Percentiles rank a stretch among this genome's conserved stretches.
Conservation (phyloP, 2,329 filamentous ascomycete species). For the Intubia oerlemansii region DNA sequence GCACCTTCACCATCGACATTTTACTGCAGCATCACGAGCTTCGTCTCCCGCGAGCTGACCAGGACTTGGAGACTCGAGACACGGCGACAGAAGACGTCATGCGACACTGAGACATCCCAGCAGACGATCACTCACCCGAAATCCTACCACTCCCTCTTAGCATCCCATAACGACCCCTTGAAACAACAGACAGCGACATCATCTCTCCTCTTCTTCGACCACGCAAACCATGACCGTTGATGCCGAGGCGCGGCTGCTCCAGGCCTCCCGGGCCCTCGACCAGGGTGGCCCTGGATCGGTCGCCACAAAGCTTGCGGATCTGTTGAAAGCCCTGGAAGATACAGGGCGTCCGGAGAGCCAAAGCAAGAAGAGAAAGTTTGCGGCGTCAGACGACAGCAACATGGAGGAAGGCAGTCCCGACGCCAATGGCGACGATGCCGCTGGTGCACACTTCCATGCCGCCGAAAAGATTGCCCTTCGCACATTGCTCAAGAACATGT, state of each 20-base stretch:
- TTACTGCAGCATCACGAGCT: too few species aligned
- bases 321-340: slow-evolving; percentile 24
- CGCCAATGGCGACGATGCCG: slow-evolving; percentile 14
- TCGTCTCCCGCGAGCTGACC: too few species aligned
- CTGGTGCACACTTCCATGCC: slow-evolving; percentile 22
- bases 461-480: slow-evolving; percentile 36
- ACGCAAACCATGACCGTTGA: slow-evolving; percentile 6
- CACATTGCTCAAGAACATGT: slow-evolving; percentile 43
- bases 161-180: too few species aligned
- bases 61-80: too few species aligned
- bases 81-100: too few species aligned
- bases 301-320: slow-evolving; percentile 23
- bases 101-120: too few species aligned
- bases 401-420: not conserved
- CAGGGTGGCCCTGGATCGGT: slow-evolving; percentile 22
- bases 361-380: too few species aligned
- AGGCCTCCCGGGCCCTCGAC: slow-evolving; percentile 31
- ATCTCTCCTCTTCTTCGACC: not conserved
- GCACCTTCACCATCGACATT: too few species aligned
- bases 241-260: slow-evolving; percentile 19
- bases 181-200: not conserved
- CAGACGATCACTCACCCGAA: too few species aligned
- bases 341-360: too few species aligned
- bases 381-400: not conserved
- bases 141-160: too few species aligned